phyloP scores from a whole-genome alignment of 108 stramenopile species.

The Nitzschia sp. region DNA sequence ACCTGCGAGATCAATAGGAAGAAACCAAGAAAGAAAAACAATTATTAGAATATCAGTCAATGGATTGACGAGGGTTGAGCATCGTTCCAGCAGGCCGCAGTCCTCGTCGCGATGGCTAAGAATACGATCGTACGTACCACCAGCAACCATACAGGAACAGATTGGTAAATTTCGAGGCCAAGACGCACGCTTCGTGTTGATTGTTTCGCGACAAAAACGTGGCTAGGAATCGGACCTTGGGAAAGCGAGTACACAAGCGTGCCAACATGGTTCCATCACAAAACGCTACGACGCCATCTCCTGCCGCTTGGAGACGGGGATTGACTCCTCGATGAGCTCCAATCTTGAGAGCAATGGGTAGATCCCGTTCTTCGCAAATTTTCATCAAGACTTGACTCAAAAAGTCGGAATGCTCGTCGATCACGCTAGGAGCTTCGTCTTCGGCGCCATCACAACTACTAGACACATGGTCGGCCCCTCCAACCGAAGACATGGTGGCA shows the following conservation, averaged over 20 bases:
- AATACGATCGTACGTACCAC: too few relatives aligned
- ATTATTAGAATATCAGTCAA: too few relatives aligned
- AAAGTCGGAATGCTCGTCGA: conserved; percentile 78
- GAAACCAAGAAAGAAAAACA: conserved; percentile 6
- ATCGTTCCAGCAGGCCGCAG: too few relatives aligned
- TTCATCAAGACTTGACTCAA: conserved; percentile 76
- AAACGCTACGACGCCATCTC: conserved; percentile 88
- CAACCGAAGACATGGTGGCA: conserved; percentile 8
- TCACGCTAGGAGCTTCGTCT: conserved; percentile 62
- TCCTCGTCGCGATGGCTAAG: too few relatives aligned
- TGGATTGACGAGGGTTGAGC: too few relatives aligned
- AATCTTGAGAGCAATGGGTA: conserved; percentile 88
- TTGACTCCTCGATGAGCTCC: conserved; percentile 84
- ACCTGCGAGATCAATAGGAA: too few relatives aligned
- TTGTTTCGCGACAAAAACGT: conserved; percentile 85
- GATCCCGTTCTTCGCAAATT: conserved; percentile 77
- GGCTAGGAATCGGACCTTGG: conserved; percentile 84
- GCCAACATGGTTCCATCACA: conserved; percentile 63
- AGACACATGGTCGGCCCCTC: too few relatives aligned
- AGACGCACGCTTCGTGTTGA: conserved; percentile 88
- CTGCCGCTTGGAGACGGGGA: conserved; percentile 61
- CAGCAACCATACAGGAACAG: conserved; percentile 88
- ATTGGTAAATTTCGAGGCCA: conserved; percentile 88
- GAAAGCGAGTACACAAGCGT: conserved; percentile 64
- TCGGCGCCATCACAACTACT: conserved; percentile 48